Conservation (phyloP, 306 rosid genomes). For the Senna siamea region DNA sequence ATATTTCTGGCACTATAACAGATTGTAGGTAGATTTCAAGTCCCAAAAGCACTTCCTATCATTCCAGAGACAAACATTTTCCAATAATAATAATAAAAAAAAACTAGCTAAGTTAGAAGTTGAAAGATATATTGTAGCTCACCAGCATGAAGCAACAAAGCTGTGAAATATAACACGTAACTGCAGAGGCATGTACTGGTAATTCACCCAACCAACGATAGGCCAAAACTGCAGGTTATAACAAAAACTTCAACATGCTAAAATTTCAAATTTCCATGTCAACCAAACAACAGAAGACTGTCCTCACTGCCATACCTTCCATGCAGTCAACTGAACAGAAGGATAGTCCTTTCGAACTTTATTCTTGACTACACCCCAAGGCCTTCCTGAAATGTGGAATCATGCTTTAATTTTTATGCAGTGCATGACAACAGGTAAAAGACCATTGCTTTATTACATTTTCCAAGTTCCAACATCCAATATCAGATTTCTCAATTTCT, state of each 20-base stretch:
- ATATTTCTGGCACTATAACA: no score
- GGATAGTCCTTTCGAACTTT: slow-evolving; percentile 80
- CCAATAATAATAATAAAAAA: background rate
- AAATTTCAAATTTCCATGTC: slow-evolving; percentile 1
- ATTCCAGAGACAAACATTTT: no score
- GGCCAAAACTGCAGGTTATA: slow-evolving; percentile 85
- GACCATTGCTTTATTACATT: background rate
- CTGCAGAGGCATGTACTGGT: slow-evolving; percentile 88
- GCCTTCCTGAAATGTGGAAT: slow-evolving; percentile 65
- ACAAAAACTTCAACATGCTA: slow-evolving; percentile 23
- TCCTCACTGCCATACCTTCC: slow-evolving; percentile 70
- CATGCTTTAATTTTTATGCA: slow-evolving; percentile 28
- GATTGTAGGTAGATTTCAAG: no score
- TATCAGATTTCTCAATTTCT: background rate
- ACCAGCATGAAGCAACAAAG: slow-evolving; percentile 83
- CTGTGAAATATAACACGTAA: slow-evolving; percentile 85
- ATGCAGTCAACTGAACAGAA: slow-evolving; percentile 78
- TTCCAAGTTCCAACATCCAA: background rate
- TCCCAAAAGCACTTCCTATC: background rate
- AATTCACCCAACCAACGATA: slow-evolving; percentile 88
- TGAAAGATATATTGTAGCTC: slow-evolving; percentile 35
- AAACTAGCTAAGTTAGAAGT: background rate
- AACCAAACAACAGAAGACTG: slow-evolving; percentile 17
- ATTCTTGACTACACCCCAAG: slow-evolving; percentile 62
- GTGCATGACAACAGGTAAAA: background rate